Conservation (phyloP, 352 stramenopile species). For the Blastocystis sp. region DNA sequence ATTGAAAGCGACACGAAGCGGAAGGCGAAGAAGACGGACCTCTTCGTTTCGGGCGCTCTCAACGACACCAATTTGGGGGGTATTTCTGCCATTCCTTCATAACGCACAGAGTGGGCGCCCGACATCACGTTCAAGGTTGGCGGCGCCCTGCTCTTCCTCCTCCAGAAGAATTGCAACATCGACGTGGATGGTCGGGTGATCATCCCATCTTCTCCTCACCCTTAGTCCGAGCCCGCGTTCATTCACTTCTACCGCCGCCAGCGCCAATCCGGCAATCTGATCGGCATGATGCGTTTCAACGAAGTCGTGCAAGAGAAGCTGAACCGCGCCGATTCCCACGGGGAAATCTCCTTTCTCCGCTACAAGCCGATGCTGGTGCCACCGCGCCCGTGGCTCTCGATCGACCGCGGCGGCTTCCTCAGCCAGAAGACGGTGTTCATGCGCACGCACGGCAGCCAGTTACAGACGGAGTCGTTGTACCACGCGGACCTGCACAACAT, state of each 20-base stretch:
- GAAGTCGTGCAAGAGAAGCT: slow-evolving; percentile 77
- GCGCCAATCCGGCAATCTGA: slow-evolving; percentile 34
- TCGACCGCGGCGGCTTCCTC: slow-evolving; percentile 89
- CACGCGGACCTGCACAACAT: slow-evolving; percentile 64
- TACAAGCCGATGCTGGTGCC: slow-evolving; percentile 95
- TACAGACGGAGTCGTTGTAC: slow-evolving; percentile 76
- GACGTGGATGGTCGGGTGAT: slow-evolving; percentile 74
- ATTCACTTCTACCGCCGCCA: slow-evolving; percentile 75
- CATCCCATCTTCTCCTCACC: slow-evolving; percentile 74
- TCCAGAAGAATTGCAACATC: slow-evolving; percentile 82
- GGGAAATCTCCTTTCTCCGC: slow-evolving; percentile 83
- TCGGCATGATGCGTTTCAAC: slow-evolving; percentile 72
- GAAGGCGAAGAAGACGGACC: slow-evolving; percentile 47
- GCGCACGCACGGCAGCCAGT: slow-evolving; percentile 81
- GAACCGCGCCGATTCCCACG: slow-evolving; percentile 79
- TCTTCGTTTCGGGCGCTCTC: slow-evolving; percentile 29
- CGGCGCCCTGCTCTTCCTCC: slow-evolving; percentile 82
- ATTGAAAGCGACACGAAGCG: slow-evolving; percentile 54
- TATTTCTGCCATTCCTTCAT: not conserved
- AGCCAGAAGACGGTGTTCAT: slow-evolving; percentile 90
- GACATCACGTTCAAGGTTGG: slow-evolving; percentile 76
- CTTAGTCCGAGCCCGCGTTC: slow-evolving; percentile 78
- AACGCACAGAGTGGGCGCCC: slow-evolving; percentile 47
- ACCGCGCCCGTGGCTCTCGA: slow-evolving; percentile 86
- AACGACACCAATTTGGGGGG: slow-evolving; percentile 6